phyloP scores from a whole-genome alignment of 148 eudicot species.

The Nepenthes gracilis region DNA sequence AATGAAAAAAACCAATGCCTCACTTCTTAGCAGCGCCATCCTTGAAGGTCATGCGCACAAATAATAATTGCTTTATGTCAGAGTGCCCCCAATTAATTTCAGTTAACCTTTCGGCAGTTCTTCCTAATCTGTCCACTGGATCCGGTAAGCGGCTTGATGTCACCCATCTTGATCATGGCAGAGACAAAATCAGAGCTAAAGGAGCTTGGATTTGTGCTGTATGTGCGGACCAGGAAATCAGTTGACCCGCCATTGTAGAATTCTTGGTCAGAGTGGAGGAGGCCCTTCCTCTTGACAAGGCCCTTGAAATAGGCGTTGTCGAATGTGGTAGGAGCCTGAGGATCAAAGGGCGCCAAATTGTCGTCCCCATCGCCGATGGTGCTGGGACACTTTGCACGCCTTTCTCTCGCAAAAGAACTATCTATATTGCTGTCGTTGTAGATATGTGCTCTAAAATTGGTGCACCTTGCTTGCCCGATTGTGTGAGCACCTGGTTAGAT shows the following conservation, averaged over 20 bases:
- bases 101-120: conserved; percentile 51
- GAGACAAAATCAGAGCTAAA: conserved; percentile 34
- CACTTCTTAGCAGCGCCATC: too few relatives aligned
- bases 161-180: conserved; percentile 54
- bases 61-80: too few relatives aligned
- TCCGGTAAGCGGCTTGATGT: conserved; percentile 56
- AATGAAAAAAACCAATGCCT: too few relatives aligned
- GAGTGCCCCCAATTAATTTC: neutral
- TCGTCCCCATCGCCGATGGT: conserved; percentile 24
- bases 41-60: too few relatives aligned
- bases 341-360: conserved; percentile 41
- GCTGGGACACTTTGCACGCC: conserved; percentile 27
- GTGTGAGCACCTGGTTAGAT: conserved; percentile 40
- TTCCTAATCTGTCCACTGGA: conserved; percentile 50
- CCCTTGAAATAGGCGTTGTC: conserved; percentile 39
- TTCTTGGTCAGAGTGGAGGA: conserved; percentile 57
- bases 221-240: conserved; percentile 26
- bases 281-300: conserved; percentile 24
- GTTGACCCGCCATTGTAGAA: conserved; percentile 49
- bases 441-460: conserved; percentile 24
- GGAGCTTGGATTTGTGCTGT: conserved; percentile 9
- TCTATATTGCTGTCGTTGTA: conserved; percentile 52
- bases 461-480: conserved; percentile 58
- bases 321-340: conserved; percentile 30
- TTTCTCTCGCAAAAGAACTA: conserved; percentile 20